Evolutionary conservation across 2,329 filamentous ascomycete species (phyloP), one percentile per base, ranked within the genome.

Genomic region (Pseudogymnoascus verrucosus): DNA sequence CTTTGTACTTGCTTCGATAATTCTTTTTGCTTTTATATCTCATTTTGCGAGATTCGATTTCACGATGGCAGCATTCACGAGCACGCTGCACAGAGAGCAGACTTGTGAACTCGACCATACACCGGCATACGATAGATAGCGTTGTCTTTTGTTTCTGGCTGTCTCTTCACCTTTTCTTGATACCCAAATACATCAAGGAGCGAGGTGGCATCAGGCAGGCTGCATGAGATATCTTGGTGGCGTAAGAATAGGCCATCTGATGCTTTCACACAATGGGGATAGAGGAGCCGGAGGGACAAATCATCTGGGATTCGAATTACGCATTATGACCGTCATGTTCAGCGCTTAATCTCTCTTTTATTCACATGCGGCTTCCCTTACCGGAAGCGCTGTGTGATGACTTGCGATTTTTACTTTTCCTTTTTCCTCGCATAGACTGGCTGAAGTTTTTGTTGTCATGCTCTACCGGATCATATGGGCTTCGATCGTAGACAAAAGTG

Each of bases 101-200:
- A 67, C 67, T 68, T 65, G 66, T 68, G 67, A 64, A 68, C 65
- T 69, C 67, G 67, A 70, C 69, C 70, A 71, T 72, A 68, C 69
- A 62, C 70, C 68, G 67, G 71, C 73, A 72, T 74, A 71, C 69
- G 71, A 74, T 74, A 74, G 73, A 74, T 71, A 72, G 70, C 72
- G 71, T 73, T 73, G 72, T 70, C 70, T 71, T 74, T 73, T 72
- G 68, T 70, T 72, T 65, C 69, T 70, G 71, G 67, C 68, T 71
- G 64, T 65, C 63, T 64, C 67, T 67, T 68, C 65, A 63, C 59
- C 59, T 61, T 68, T 67, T 70, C 67, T 63, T 60, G 68, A 73
- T 73, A 73, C 71, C 72, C 71, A 63, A 66, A 69, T 73, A 72
- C 70, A 73, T 69, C 69, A 71, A 68, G 69, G 66, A 69, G 69